Percentiles rank a stretch among this genome's conserved stretches.
Evolutionary conservation across 1,284 basidiomycete species (phyloP).

Genomic region (Pulchroboletus neoregius): DNA sequence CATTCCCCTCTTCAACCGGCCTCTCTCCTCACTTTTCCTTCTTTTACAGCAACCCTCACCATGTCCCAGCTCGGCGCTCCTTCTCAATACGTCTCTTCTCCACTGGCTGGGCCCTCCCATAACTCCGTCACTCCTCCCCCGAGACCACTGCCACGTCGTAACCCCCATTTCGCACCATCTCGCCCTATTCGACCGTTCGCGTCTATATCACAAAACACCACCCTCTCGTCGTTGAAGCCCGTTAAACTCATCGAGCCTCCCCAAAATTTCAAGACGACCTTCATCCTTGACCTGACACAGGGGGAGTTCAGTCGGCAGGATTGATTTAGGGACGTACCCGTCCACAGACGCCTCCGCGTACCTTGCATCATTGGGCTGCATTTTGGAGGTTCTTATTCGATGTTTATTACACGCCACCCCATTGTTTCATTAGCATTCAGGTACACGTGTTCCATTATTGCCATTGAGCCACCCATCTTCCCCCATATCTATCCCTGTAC

Average conservation of each 20-base stretch:
- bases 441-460: slow-evolving; percentile 10
- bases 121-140: slow-evolving; percentile 25
- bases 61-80: slow-evolving; percentile 29
- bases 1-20: neutral
- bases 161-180: slow-evolving; percentile 58
- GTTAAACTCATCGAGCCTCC: slow-evolving; percentile 76
- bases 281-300: slow-evolving; percentile 74
- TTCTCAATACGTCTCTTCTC: slow-evolving; percentile 51
- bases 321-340: no score
- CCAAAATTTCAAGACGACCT: slow-evolving; percentile 61
- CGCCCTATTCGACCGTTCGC: slow-evolving; percentile 73
- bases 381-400: slow-evolving; percentile 20
- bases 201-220: slow-evolving; percentile 42
- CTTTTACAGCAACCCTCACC: slow-evolving; percentile 35
- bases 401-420: slow-evolving; percentile 21
- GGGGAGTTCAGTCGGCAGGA: slow-evolving; percentile 74
- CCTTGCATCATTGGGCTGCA: neutral
- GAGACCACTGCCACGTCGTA: slow-evolving; percentile 39
- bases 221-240: slow-evolving; percentile 33
- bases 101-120: slow-evolving; percentile 47
- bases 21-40: slow-evolving; percentile 9
- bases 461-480: slow-evolving; percentile 1
- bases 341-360: neutral
- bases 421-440: slow-evolving; percentile 22
- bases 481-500: slow-evolving; percentile 4